Evolutionary conservation across 208 protist species (phyloP).

Genomic region (Leishmania major): DNA sequence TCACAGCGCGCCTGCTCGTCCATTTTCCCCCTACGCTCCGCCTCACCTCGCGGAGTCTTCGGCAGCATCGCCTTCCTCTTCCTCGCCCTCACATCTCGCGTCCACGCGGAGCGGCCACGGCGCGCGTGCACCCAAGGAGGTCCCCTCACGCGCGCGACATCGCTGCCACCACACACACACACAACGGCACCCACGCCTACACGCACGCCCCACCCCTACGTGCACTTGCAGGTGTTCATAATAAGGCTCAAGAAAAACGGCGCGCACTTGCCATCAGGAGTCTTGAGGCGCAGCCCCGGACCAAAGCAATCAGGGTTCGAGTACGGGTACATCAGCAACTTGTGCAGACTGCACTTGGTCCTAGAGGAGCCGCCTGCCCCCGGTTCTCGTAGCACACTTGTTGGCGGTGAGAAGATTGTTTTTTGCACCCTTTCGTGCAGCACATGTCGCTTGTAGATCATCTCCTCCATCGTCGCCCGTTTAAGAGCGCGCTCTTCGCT

Average conservation of each 20-base stretch:
- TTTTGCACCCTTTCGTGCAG: constrained; percentile 22
- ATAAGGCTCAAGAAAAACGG: constrained; percentile 7
- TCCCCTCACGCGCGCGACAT: background rate
- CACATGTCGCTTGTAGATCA: constrained; percentile 25
- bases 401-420: constrained; percentile 4
- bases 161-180: background rate
- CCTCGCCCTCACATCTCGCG: background rate
- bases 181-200: background rate
- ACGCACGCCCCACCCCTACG: background rate
- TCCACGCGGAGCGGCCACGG: background rate
- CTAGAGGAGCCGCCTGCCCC: constrained; percentile 5
- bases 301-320: background rate
- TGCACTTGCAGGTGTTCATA: constrained; percentile 9
- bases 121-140: background rate
- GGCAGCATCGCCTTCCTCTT: background rate
- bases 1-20: background rate
- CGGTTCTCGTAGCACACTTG: constrained; percentile 3
- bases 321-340: constrained; percentile 38
- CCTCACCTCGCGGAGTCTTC: background rate
- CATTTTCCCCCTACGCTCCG: background rate
- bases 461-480: constrained; percentile 13
- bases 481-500: too few species aligned
- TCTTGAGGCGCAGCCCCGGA: constrained; percentile 1
- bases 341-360: constrained; percentile 38
- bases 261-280: constrained; percentile 24